Base-by-base conservation (phyloP, 2,329 filamentous ascomycete species). In the Verticillium tricorpus region DNA sequence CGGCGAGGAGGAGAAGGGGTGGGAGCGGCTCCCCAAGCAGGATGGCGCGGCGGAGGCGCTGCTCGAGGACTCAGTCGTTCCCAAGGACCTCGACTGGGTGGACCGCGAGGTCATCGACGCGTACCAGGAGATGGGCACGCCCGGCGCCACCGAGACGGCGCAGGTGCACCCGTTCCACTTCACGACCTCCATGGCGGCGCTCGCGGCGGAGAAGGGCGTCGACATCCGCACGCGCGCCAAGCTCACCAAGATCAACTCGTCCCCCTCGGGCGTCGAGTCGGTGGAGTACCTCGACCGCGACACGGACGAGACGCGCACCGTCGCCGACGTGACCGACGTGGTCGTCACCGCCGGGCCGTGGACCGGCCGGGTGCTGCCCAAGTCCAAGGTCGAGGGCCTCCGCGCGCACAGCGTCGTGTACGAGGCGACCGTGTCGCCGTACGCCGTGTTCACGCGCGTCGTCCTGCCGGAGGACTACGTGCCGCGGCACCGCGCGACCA, bases 91-190 rank as follows among this genome's bases (percentile, higher is more conserved):
- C 14, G 89, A 97, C 74, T 99, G 93, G 93, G 81, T 98, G 52
- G 85, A 90, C 59, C 77, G 83, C 1, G 85, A 88, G 5, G 78
- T 88, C 2, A 77, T 96, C 25, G 78, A 79, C 60, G 80, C 81
- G 22, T 98, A 96, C 76, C 86, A 91, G 37, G 87, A 89, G 71
- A 97, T 98, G 92, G 92, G 92, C 28, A 67, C 71, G 1, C 78
- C 79, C 2, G 88, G 86, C 2, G 85, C 87, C 0, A 84, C 83
- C 1, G 91, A 92, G 64, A 98, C 95, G 1, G 91, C 95, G 0
- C 95, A 99, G 76, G 94, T 98, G 2, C 94, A 99, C 70, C 95
- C 95, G 0, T 91, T 89, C 64, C 88, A 92, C 55, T 98, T 99
- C 72, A 98, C 95, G 0, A 94, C 86, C 0, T 82, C 88, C 17